Evolutionary conservation across 164 flowering plant species (phyloP), one percentile per base, ranked within the genome.

Genomic region (Taxillus chinensis): DNA sequence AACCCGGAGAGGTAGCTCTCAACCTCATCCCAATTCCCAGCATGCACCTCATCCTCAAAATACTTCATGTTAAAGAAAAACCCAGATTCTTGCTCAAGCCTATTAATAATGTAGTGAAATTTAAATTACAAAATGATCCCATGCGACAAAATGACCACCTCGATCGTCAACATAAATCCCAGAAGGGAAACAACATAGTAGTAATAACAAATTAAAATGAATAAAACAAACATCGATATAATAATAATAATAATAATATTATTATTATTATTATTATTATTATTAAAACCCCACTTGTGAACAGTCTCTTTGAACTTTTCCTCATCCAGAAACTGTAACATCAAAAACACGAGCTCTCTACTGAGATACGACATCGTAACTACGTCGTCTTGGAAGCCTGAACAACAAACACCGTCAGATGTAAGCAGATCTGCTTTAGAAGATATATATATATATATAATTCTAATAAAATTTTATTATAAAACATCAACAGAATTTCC

Each of bases 21-120:
- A 43, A 86, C 96, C 67, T 86, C 98, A 59, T 86, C 93, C 93
- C 93, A 91, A 17, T 85, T 78, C 45, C 98, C 98, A 74, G 72
- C 77, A 41, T 77, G 77, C 57, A 91, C 86, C 61, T 75, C 82
- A 43, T 89, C 91, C 75, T 91, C 95, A 64, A 91, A 89, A 69
- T 91, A 81, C 67, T 82, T 85, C 92, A 89, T 82, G 71, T 86
- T 85, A 67, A 91, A 89, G 92, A 78, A 91, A 75, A 91, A 85
- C 61, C 96, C 95, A 40, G 98, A 89, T 71, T 91, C 98, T 72
- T 89, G 87, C 55, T 91, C 98, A 59, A 89, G 75, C 79, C 96
- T 89, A 69, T 42, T 16, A 39, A 16, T 8, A 71, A 39, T 68
- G 42, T 5, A 27, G 27, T 27, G 27, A 27, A 27, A 27, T 27